These are phyloP conservation scores for Tolypocladium album DNA, from an alignment of 2,329 filamentous ascomycete genomes.

Conservation along the genomic window DNA sequence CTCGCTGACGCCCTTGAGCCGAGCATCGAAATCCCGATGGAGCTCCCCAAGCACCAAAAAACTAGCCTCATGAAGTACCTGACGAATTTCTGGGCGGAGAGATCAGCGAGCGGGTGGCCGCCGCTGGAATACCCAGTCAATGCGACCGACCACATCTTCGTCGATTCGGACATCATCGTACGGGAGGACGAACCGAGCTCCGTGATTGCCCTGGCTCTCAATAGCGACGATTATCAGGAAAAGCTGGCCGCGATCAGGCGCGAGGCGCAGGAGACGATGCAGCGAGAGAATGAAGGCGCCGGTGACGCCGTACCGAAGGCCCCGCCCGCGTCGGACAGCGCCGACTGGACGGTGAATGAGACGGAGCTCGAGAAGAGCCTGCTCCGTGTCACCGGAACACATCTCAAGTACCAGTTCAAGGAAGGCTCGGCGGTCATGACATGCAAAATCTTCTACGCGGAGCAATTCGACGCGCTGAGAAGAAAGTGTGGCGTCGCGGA, in stretches of 20 bases:
- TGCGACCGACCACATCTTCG: slow-evolving; percentile 86
- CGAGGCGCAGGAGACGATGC: slow-evolving; percentile 32
- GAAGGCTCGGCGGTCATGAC: slow-evolving; percentile 91
- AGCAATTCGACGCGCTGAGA: slow-evolving; percentile 91
- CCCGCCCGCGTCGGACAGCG: slow-evolving; percentile 21
- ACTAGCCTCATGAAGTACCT: slow-evolving; percentile 90
- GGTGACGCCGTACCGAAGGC: slow-evolving; percentile 18
- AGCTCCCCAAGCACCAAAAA: slow-evolving; percentile 86
- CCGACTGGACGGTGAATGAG: slow-evolving; percentile 41
- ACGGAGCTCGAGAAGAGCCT: slow-evolving; percentile 76
- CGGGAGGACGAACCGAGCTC: slow-evolving; percentile 96
- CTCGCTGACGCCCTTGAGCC: slow-evolving; percentile 52
- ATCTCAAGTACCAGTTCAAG: slow-evolving; percentile 91
- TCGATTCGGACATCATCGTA: slow-evolving; percentile 93
- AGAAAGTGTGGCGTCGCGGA: slow-evolving; percentile 89
- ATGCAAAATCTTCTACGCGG: slow-evolving; percentile 97
- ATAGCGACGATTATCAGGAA: slow-evolving; percentile 73
- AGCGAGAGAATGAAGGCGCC: slow-evolving; percentile 22
- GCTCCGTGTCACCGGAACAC: slow-evolving; percentile 74
- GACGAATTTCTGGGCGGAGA: slow-evolving; percentile 96
- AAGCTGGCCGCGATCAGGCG: slow-evolving; percentile 62
- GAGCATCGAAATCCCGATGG: slow-evolving; percentile 50
- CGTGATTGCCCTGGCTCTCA: slow-evolving; percentile 84
- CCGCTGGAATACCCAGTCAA: slow-evolving; percentile 86
- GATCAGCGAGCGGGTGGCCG: slow-evolving; percentile 90